Conservation (phyloP, 805 yeast genomes). For the Spathaspora arborariae region DNA sequence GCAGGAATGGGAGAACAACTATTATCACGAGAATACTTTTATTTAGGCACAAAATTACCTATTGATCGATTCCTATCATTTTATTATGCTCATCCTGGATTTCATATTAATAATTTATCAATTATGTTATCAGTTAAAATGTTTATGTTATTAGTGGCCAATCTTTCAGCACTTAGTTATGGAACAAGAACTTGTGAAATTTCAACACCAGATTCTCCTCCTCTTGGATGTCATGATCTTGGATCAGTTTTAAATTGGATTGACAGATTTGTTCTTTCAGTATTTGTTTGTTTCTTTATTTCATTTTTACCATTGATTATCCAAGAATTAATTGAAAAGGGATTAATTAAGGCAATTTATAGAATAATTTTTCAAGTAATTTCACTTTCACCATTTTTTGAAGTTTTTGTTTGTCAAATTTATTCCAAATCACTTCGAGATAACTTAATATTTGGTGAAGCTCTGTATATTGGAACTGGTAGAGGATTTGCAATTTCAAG, state of each 20-base stretch:
- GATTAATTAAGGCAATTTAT: constrained; percentile 66
- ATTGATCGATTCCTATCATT: constrained; percentile 87
- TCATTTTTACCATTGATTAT: constrained; percentile 84
- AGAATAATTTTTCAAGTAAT: constrained; percentile 72
- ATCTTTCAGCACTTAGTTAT: constrained; percentile 72
- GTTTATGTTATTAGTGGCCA: constrained; percentile 75
- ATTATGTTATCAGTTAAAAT: constrained; percentile 84
- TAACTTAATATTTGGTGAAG: constrained; percentile 87
- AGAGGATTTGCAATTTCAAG: constrained; percentile 90
- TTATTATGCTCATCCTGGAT: constrained; percentile 96
- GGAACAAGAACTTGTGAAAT: constrained; percentile 69
- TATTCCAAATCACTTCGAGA: constrained; percentile 74
- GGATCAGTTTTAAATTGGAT: constrained; percentile 91
- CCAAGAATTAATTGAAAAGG: constrained; percentile 86
- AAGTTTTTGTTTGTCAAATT: constrained; percentile 92
- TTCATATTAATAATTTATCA: constrained; percentile 86
- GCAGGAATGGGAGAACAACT: constrained; percentile 99
- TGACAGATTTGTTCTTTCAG: constrained; percentile 79
- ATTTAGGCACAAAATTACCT: constrained; percentile 84
- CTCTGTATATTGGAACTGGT: constrained; percentile 88
- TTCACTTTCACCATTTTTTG: constrained; percentile 87
- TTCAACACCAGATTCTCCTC: constrained; percentile 42
- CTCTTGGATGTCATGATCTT: constrained; percentile 75
- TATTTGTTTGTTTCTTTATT: constrained; percentile 88
- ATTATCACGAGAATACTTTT: constrained; percentile 86